Evolutionary conservation across 1,139 yeast genomes (phyloP), one percentile per base, ranked within the genome.

Genomic region (Debaryomyces udenii): DNA sequence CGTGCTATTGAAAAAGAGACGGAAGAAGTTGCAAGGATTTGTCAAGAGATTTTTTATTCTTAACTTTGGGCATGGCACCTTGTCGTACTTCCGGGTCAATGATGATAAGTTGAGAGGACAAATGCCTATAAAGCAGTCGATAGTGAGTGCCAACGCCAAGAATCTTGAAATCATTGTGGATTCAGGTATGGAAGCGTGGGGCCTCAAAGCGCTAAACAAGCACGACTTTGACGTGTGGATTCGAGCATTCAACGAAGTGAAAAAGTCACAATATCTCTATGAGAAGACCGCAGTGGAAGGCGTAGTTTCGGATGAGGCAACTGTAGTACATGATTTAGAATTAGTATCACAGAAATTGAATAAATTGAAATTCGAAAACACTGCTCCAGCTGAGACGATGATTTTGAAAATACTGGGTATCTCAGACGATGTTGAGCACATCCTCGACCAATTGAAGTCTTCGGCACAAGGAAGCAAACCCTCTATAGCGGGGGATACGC

Each of bases 111-210:
- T 89, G 45, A 76, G 98, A 43, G 99, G 99, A 40, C 93, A 89
- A 55, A 90, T 93, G 89, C 95, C 95, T 15, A 81, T 93, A 35
- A 81, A 78, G 40, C 76, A 86, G 36, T 82, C 96, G 7, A 87
- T 86, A 18, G 81, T 93, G 3, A 81, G 94, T 44, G 97, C 96
- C 2, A 83, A 85, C 52, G 74, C 81, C 23, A 77, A 78, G 40
- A 78, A 80, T 20, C 68, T 80, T 39, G 86, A 86, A 52, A 81
- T 93, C 37, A 83, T 86, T 40, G 77, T 93, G 48, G 98, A 93
- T 61, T 89, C 97, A 0, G 99, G 99, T 2, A 84, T 93, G 83
- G 99, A 93, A 59, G 82, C 88, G 11, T 93, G 99, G 99, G 82
- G 81, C 37, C 70, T 93, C 48, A 86, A 86, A 53, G 88, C 97